Base-by-base conservation (phyloP, 2,329 filamentous ascomycete genomes). In the Cordyceps farinosa region DNA sequence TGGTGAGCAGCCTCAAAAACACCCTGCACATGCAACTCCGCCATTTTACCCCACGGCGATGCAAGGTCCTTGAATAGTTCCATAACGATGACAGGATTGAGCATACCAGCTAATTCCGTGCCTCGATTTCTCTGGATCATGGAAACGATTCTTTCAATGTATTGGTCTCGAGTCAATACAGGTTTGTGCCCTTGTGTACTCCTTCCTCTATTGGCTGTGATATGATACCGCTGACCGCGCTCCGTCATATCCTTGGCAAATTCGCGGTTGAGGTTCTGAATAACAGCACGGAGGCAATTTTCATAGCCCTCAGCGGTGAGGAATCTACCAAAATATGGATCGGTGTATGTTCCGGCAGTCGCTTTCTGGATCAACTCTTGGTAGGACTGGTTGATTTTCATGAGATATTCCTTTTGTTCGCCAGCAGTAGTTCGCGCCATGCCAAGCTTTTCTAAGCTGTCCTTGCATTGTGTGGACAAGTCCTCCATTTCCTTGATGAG, bases 21-120 rank as follows among this genome's bases (percentile, higher is more conserved):
- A 1, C 44, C 53, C 0, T 63, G 54, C 0, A 72, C 59, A 45
- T 69, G 63, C 0, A 8, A 5, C 13, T 48, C 69, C 0, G 80
- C 82, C 29, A 85, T 76, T 0, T 61, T 32, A 51, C 78, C 70
- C 87, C 86, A 90, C 0, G 79, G 81, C 6, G 66, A 61, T 0
- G 80, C 85, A 64, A 90, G 86, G 50, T 87, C 80, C 22, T 74
- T 73, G 68, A 90, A 90, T 0, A 90, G 70, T 29, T 88, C 81
- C 0, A 75, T 75, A 0, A 90, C 78, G 10, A 89, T 74, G 57
- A 85, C 70, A 0, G 86, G 82, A 65, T 87, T 87, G 71, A 86
- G 88, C 0, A 77, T 84, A 0, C 87, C 85, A 0, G 84, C 83
- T 0, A 90, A 72, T 68, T 90, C 87, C 3, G 80, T 73, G 2